Conservation (phyloP, 2,329 filamentous ascomycete species). For the Furcasterigmium sp. region DNA sequence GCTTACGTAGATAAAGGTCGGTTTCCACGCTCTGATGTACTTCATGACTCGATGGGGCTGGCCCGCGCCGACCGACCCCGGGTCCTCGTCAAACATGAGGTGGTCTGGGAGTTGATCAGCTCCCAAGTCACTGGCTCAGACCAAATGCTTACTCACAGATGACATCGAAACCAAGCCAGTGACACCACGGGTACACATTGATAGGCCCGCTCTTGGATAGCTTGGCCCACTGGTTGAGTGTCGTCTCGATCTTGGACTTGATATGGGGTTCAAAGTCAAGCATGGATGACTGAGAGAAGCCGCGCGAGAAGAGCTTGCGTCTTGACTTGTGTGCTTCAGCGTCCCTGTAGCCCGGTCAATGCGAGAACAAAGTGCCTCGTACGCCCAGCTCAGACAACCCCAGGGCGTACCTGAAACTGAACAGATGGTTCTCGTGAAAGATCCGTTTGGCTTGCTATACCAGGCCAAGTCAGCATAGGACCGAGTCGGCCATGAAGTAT, state of each 20-base stretch:
- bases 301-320: constrained; percentile 6
- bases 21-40: constrained; percentile 6
- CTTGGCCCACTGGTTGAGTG: constrained; percentile 5
- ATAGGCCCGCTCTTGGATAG: background rate
- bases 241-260: constrained; percentile 2
- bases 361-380: too few species aligned
- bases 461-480: too few species aligned
- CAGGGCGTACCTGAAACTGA: constrained; percentile 5
- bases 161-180: constrained; percentile 6
- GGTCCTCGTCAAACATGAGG: constrained; percentile 8
- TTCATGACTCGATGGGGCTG: constrained; percentile 4
- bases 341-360: constrained; percentile 4
- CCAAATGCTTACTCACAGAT: too few species aligned
- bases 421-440: constrained; percentile 5
- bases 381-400: too few species aligned
- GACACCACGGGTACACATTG: constrained; percentile 4
- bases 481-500: too few species aligned
- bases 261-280: constrained; percentile 5
- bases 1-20: constrained; percentile 7
- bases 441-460: constrained; percentile 6
- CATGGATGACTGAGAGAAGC: constrained; percentile 5
- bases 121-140: too few species aligned
- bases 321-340: constrained; percentile 3
- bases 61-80: constrained; percentile 3
- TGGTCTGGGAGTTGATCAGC: constrained; percentile 3